Evolutionary conservation across 768 basidiomycete species (phyloP), one percentile per base, ranked within the genome.

Genomic region (Lanmaoa pseudosensibilis): DNA sequence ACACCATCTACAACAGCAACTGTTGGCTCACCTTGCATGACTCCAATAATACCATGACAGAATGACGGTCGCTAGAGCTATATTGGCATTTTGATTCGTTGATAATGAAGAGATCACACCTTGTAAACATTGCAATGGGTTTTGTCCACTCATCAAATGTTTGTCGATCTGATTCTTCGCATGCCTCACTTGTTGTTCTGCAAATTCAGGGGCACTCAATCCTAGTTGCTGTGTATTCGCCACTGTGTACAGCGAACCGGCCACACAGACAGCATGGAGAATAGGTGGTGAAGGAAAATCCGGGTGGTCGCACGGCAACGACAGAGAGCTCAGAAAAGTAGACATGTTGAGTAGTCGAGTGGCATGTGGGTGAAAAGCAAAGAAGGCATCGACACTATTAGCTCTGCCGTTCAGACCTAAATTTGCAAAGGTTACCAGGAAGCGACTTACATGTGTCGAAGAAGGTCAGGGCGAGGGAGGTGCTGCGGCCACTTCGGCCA

Each of bases 251-350:
- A 87, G 73, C 55, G 89, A 86, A 16, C 88, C 86, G 36, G 87
- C 77, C 2, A 90, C 92, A 70, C 91, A 92, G 48, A 95, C 89
- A n/a, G 90, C 90, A 66, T 95, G 92, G 0, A 95, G 79, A 39
- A 93, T 72, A 10, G 86, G 79, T 7, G 80, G 67, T 33, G 80
- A 78, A 9, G 93, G 93, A 64, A 92, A 95, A 54, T 85, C 83
- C 5, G 84, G 80, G 60, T 91, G 87, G 23, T 76, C 79, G 0
- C 87, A 86, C 1, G 88, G 82, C 5, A 90, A 73, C 0, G 80
- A 73, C 40, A 94, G 78, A 1, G 83, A 77, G 12, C 81, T 73
- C 69, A 90, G 75, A 62, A 94, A 90, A 27, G 78, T 83, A 1
- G 83, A 70, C 3, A 73, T 76, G 71, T 92, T 88, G 57, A 95